These are phyloP conservation scores for Mrakia gelida DNA, from an alignment of 768 basidiomycete genomes.

Conservation along the genomic window DNA sequence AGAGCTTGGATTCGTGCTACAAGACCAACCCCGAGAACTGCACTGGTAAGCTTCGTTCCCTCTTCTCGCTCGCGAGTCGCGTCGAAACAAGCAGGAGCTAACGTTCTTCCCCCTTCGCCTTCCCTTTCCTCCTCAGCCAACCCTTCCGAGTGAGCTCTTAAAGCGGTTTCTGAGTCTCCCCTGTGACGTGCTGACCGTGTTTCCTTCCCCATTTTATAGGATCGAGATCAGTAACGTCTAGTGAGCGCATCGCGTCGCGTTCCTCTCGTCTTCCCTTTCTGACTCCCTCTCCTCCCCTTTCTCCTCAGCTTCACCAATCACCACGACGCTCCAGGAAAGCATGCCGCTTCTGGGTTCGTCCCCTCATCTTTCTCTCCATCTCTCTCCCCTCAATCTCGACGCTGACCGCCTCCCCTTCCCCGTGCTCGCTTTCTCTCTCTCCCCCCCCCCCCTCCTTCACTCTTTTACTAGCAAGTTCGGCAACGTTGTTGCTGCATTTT, in stretches of 20 bases:
- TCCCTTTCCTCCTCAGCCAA: not conserved
- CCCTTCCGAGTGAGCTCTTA: slow-evolving; percentile 3
- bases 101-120: too few species aligned
- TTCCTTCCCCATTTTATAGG: not conserved
- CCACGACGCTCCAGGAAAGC: not conserved
- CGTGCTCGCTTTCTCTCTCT: too few species aligned
- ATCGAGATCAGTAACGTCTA: slow-evolving; percentile 16
- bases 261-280: too few species aligned
- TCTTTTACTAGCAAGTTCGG: too few species aligned
- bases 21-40: slow-evolving; percentile 17
- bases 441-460: too few species aligned
- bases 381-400: too few species aligned
- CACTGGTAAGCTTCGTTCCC: not conserved
- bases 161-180: too few species aligned
- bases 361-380: too few species aligned
- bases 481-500: too few species aligned
- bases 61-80: not conserved
- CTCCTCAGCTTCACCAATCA: slow-evolving; percentile 8
- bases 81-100: not conserved
- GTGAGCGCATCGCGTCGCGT: not conserved
- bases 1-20: slow-evolving; percentile 16
- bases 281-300: too few species aligned
- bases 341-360: not conserved
- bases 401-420: too few species aligned
- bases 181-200: not conserved